Evolutionary conservation across 2,329 filamentous ascomycete species (phyloP).

Genomic region (Pleurostoma richardsiae): DNA sequence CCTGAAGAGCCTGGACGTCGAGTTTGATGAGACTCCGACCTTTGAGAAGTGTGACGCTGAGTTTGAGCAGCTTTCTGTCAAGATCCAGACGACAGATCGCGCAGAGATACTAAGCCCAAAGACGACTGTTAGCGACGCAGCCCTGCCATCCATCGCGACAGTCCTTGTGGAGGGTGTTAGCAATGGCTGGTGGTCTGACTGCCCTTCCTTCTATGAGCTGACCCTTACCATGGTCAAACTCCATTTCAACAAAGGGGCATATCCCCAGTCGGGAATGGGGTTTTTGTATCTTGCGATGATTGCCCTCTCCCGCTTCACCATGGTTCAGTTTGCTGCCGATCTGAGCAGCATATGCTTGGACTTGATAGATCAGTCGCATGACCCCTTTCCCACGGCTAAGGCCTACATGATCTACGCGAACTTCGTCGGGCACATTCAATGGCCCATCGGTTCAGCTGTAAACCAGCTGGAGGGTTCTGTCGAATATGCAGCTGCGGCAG

Average conservation of each 20-base stretch:
- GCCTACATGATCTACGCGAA: conserved; percentile 65
- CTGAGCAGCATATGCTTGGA: conserved; percentile 59
- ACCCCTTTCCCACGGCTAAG: conserved; percentile 61
- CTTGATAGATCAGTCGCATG: conserved; percentile 57
- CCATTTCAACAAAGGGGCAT: conserved; percentile 58
- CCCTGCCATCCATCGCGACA: conserved; percentile 60
- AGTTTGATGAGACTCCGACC: conserved; percentile 59
- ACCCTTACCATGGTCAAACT: conserved; percentile 62
- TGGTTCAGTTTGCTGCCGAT: conserved; percentile 62
- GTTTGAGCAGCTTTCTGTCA: conserved; percentile 59
- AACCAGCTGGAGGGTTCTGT: conserved; percentile 59
- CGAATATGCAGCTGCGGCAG: conserved; percentile 60
- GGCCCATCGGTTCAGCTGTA: conserved; percentile 54
- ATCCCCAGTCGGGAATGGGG: conserved; percentile 63
- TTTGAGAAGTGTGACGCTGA: conserved; percentile 74
- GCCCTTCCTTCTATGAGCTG: conserved; percentile 67
- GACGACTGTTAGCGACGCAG: conserved; percentile 37
- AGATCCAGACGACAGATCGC: conserved; percentile 54
- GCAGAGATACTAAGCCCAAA: conserved; percentile 37
- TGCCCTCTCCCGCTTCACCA: conserved; percentile 63
- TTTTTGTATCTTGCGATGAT: conserved; percentile 67
- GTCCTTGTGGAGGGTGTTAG: conserved; percentile 66
- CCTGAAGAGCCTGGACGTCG: conserved; percentile 62
- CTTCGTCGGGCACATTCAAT: conserved; percentile 66
- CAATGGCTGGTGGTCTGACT: conserved; percentile 70